Conservation (phyloP, 441 rosid species). For the Brassica balearica region DNA sequence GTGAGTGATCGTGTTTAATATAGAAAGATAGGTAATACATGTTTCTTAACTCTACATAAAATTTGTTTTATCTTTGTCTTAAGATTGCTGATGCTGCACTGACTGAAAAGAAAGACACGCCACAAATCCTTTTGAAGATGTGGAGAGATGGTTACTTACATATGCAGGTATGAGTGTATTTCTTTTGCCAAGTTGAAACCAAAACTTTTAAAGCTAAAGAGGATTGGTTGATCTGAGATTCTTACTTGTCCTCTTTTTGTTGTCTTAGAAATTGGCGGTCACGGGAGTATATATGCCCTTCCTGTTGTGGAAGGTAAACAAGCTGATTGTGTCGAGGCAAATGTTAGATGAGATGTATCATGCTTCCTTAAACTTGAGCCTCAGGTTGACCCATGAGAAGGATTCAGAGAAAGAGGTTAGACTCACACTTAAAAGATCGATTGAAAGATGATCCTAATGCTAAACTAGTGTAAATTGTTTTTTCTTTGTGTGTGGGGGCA, state of each 20-base stretch:
- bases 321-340: constrained; percentile 52
- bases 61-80: constrained; percentile 21
- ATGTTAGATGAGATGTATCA: constrained; percentile 87
- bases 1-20: constrained; percentile 38
- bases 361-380: constrained; percentile 77
- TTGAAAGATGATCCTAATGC: background rate
- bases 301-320: constrained; percentile 83
- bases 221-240: background rate
- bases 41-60: background rate
- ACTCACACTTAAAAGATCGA: background rate
- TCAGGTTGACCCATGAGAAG: constrained; percentile 62
- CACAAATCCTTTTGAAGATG: constrained; percentile 19
- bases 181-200: constrained; percentile 9
- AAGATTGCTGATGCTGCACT: constrained; percentile 76
- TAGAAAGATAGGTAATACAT: constrained; percentile 30
- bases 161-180: constrained; percentile 68
- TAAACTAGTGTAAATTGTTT: background rate
- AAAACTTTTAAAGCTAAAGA: background rate
- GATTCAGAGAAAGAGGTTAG: constrained; percentile 75
- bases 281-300: constrained; percentile 50
- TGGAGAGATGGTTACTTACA: constrained; percentile 56
- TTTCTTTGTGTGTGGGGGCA: background rate
- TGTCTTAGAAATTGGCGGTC: constrained; percentile 64
- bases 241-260: background rate
- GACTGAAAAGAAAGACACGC: constrained; percentile 34